Evolutionary conservation across 371 early-diverging fungal genomes (phyloP), one percentile per base, ranked within the genome.

Genomic region (Mucor circinelloides): DNA sequence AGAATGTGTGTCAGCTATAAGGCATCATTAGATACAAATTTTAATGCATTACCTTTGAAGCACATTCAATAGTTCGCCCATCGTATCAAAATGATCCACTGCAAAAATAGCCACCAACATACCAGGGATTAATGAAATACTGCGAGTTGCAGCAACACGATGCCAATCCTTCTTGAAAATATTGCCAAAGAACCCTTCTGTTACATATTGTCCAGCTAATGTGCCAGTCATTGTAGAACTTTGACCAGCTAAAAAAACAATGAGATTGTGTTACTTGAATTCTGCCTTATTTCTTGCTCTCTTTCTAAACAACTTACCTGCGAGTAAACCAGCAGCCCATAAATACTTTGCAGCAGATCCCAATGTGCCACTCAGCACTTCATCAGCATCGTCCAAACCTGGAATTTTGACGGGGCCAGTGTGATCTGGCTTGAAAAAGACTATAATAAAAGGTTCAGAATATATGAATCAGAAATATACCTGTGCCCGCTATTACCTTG

Each of bases 181-280:
- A 56, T 75, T 70, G 4, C 85, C 85, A 76, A 83, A 85, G 71
- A 91, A 91, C 0, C 91, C 91, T 68, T 90, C 89, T 19, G 87
- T 87, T 5, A 92, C 91, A 77, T 86, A 89, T 68, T 91, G 91
- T 4, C 93, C 91, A 31, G 90, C 90, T 52, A 92, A 68, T 19
- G 91, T 91, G 28, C 91, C 90, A 6, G 93, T 88, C 86, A 92
- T 88, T 13, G 91, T 90, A 8, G 89, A 86, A 64, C 86, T 88
- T 74, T 91, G 93, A 17, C 91, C 92, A 31, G 89, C 87, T 70
- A 64, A 31, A 23, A 2, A 44, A 23, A n/a, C n/a, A n/a, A n/a
- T n/a, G n/a, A n/a, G n/a, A 44, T 60, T 60, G 60, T 60, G 40
- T 55, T n/a, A 54, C 12, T 31, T 50, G 10, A 17, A 32, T 23